Evolutionary conservation across 1,284 basidiomycete genomes (phyloP).

Genomic region (Malassezia caprae): DNA sequence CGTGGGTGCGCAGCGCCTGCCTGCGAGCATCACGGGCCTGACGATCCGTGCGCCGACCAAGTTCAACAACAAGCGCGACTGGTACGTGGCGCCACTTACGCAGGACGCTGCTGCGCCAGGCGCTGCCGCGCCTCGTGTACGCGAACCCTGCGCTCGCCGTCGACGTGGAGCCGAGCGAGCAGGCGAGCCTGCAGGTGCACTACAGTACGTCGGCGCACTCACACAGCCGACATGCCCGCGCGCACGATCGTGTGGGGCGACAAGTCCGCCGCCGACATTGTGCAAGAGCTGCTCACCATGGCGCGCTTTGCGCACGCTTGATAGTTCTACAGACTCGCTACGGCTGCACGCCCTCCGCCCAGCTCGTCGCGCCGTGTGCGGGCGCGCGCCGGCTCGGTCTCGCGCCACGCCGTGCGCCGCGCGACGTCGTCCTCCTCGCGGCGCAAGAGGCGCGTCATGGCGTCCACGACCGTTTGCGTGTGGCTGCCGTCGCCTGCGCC

Average conservation of each 20-base stretch:
- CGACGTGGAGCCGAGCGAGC: not conserved
- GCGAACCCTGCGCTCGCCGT: constrained; percentile 10
- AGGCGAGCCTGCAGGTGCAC: constrained; percentile 1
- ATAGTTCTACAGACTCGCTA: constrained; percentile 1
- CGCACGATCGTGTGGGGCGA: constrained; percentile 17
- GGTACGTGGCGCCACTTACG: constrained; percentile 5
- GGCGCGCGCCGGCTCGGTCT: not conserved
- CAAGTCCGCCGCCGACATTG: constrained; percentile 10
- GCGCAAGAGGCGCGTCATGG: constrained; percentile 10
- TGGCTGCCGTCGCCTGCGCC: not conserved
- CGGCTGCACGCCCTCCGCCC: constrained; percentile 9
- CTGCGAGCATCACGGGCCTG: not conserved
- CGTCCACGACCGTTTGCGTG: constrained; percentile 13
- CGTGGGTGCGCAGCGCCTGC: constrained; percentile 3
- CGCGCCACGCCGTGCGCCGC: constrained; percentile 13
- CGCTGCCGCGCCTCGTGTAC: constrained; percentile 14
- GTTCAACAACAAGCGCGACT: constrained; percentile 5
- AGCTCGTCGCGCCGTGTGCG: constrained; percentile 13
- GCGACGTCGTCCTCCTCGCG: constrained; percentile 5
- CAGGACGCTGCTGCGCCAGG: constrained; percentile 14
- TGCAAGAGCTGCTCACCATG: constrained; percentile 13
- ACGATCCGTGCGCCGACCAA: constrained; percentile 4
- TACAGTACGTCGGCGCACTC: not conserved
- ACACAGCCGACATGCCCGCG: constrained; percentile 11
- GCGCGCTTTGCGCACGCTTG: not conserved